Percentiles rank a stretch among this genome's conserved stretches.
These are phyloP conservation scores for Ustilago xerochloae DNA, from an alignment of 1,284 basidiomycete genomes.

Conservation along the genomic window DNA sequence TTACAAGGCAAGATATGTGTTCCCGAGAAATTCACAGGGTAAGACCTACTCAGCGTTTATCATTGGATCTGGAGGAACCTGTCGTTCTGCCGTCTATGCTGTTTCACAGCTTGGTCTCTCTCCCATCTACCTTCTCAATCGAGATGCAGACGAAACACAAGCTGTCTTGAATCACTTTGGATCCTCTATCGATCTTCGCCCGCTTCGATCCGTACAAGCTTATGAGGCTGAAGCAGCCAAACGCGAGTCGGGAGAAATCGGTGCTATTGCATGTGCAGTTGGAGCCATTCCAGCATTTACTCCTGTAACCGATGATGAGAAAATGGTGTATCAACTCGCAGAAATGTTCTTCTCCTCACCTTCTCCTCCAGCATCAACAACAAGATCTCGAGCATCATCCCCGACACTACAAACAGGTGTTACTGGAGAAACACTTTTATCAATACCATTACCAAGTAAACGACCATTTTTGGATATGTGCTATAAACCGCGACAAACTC, in stretches of 20 bases:
- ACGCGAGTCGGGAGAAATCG: constrained; percentile 40
- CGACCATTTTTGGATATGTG: constrained; percentile 68
- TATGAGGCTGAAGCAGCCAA: constrained; percentile 29
- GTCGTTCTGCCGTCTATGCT: constrained; percentile 53
- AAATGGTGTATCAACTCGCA: constrained; percentile 62
- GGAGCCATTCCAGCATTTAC: constrained; percentile 66
- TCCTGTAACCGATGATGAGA: constrained; percentile 59
- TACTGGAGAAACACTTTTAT: constrained; percentile 7
- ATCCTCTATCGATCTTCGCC: constrained; percentile 36
- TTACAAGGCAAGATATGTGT: constrained; percentile 21
- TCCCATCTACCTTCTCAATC: constrained; percentile 52
- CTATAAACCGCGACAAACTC: constrained; percentile 68
- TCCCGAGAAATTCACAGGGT: constrained; percentile 21
- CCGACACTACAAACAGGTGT: not conserved
- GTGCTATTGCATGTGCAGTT: constrained; percentile 45
- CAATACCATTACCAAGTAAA: constrained; percentile 47
- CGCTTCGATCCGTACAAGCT: constrained; percentile 35
- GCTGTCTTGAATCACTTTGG: constrained; percentile 50
- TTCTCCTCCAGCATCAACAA: constrained; percentile 1
- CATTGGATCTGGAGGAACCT: constrained; percentile 56
- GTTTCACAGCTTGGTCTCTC: constrained; percentile 39
- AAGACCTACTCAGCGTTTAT: constrained; percentile 50
- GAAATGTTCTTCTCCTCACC: constrained; percentile 48
- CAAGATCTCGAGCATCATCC: too few species aligned
- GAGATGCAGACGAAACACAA: constrained; percentile 46